Conservation (phyloP, 768 basidiomycete species). For the Calocybe cyanea region DNA sequence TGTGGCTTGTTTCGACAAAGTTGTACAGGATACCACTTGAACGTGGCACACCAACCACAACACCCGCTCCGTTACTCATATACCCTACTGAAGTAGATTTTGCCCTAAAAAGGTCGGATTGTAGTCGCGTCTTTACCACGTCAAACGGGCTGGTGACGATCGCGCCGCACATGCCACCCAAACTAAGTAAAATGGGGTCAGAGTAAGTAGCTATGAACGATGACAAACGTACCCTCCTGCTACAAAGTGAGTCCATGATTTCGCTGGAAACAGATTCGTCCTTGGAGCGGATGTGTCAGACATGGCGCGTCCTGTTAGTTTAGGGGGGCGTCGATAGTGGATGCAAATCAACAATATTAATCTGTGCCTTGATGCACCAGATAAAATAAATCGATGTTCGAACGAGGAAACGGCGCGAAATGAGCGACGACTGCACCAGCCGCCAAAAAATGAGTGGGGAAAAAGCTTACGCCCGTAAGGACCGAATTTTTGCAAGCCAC, state of each 20-base stretch:
- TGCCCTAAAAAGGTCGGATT: conserved; percentile 76
- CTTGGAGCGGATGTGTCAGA: conserved; percentile 28
- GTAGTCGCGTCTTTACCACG: conserved; percentile 95
- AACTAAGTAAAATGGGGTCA: conserved; percentile 36
- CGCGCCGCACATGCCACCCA: conserved; percentile 97
- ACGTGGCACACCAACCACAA: conserved; percentile 34
- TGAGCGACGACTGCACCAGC: too few relatives aligned
- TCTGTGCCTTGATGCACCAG: too few relatives aligned
- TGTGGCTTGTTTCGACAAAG: conserved; percentile 91
- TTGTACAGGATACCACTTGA: conserved; percentile 72
- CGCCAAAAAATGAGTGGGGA: too few relatives aligned
- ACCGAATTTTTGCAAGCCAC: too few relatives aligned
- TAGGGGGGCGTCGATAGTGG: neutral
- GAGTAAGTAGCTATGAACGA: neutral
- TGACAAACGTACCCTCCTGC: conserved; percentile 72
- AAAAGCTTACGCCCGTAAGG: too few relatives aligned
- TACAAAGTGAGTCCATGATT: conserved; percentile 82
- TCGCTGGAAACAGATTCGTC: conserved; percentile 50
- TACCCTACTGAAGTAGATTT: conserved; percentile 36
- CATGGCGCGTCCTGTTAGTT: conserved; percentile 7
- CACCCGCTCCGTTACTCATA: conserved; percentile 32
- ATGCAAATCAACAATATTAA: too few relatives aligned
- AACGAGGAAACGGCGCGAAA: too few relatives aligned
- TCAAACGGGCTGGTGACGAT: conserved; percentile 97
- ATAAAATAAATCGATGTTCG: too few relatives aligned